phyloP scores from a whole-genome alignment of 2,329 filamentous ascomycete species.

The Sclerotinia glacialis region DNA sequence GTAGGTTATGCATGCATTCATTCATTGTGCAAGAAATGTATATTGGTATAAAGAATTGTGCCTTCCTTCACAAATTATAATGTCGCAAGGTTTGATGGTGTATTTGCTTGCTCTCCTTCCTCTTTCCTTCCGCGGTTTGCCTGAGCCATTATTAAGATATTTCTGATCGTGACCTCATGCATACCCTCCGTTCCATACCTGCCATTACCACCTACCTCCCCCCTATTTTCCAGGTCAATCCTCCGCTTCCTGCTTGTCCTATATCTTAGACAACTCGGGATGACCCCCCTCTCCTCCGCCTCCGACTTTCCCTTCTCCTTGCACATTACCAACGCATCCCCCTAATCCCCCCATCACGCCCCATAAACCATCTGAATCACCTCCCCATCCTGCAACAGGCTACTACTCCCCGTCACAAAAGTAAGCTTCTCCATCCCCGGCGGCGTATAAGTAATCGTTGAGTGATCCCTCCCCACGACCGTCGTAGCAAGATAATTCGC shows the following conservation, averaged over 20 bases:
- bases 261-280: rapidly evolving
- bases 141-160: background rate
- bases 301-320: background rate
- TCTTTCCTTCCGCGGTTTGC: background rate
- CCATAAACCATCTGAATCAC: conserved; percentile 3
- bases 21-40: background rate
- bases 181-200: background rate
- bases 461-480: background rate
- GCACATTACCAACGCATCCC: too few relatives aligned
- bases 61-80: background rate
- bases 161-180: background rate
- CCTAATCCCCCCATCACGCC: background rate
- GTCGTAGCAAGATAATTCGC: background rate
- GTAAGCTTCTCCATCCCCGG: background rate
- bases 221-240: background rate
- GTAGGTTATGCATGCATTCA: too few relatives aligned
- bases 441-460: background rate
- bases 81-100: background rate
- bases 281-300: background rate
- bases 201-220: background rate
- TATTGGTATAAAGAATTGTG: background rate
- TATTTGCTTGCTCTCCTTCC: background rate
- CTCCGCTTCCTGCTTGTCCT: background rate
- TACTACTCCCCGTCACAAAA: background rate
- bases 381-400: conserved; percentile 6